Conservation (phyloP, 306 rosid genomes). For the Morella rubra region DNA sequence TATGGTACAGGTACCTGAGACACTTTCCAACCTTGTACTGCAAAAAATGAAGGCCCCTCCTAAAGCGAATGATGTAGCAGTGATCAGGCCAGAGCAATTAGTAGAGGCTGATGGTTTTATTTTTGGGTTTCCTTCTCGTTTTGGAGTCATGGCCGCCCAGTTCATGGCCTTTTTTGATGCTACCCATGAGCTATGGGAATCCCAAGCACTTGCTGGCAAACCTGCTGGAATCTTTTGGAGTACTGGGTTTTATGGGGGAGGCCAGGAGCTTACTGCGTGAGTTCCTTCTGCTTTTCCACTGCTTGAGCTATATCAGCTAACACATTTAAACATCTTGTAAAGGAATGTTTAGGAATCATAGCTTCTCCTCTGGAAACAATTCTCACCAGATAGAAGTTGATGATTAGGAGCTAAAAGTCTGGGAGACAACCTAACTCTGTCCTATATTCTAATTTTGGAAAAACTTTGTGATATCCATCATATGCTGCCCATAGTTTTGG, state of each 20-base stretch:
- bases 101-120: slow-evolving; percentile 79
- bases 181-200: slow-evolving; percentile 62
- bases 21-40: slow-evolving; percentile 57
- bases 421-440: neutral
- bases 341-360: neutral
- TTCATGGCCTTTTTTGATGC: slow-evolving; percentile 83
- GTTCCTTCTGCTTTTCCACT: slow-evolving; percentile 24
- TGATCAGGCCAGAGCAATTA: slow-evolving; percentile 82
- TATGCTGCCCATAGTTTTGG: neutral
- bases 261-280: slow-evolving; percentile 94
- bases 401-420: neutral
- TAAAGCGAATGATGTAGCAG: slow-evolving; percentile 64
- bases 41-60: slow-evolving; percentile 78
- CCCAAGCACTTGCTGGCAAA: slow-evolving; percentile 90
- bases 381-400: neutral
- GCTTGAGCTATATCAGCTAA: slow-evolving; percentile 6
- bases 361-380: neutral
- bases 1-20: slow-evolving; percentile 75
- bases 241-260: slow-evolving; percentile 93
- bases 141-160: slow-evolving; percentile 94
- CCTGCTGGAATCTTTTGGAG: slow-evolving; percentile 99
- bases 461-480: neutral
- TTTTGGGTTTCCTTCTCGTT: slow-evolving; percentile 94
- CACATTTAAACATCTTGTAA: neutral
- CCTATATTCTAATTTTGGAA: neutral